These are phyloP conservation scores for Yarrowia sp. DNA, from an alignment of 805 yeast species.

Conservation along the genomic window DNA sequence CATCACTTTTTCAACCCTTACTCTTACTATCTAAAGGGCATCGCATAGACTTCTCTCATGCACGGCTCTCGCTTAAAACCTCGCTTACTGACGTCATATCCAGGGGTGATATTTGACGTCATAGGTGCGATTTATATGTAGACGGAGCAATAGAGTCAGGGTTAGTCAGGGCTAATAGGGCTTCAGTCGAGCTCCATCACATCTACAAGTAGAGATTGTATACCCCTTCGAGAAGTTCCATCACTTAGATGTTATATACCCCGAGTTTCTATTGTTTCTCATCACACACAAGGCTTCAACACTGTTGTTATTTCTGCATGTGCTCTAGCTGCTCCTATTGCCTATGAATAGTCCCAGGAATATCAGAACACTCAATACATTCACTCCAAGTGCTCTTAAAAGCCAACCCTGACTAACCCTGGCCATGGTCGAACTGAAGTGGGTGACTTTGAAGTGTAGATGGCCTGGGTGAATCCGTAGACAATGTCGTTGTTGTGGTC, in stretches of 20 bases:
- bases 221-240: too few species aligned
- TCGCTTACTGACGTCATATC: neutral
- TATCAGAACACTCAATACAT: neutral
- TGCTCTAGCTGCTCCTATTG: slow-evolving; percentile 3
- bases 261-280: too few species aligned
- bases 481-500: neutral
- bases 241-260: too few species aligned
- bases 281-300: slow-evolving; percentile 7
- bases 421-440: neutral
- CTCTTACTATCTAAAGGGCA: too few species aligned
- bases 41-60: neutral
- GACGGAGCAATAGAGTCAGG: too few species aligned
- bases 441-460: neutral
- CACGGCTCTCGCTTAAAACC: neutral
- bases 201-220: too few species aligned
- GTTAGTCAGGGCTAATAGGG: too few species aligned
- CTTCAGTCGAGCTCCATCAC: too few species aligned
- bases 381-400: too few species aligned
- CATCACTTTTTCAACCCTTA: too few species aligned
- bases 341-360: neutral
- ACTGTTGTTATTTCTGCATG: neutral
- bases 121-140: too few species aligned
- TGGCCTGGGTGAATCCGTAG: neutral
- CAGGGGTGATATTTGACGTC: neutral
- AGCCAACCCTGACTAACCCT: too few species aligned